phyloP scores from a whole-genome alignment of 768 basidiomycete genomes.

The Leccinum boreale region DNA sequence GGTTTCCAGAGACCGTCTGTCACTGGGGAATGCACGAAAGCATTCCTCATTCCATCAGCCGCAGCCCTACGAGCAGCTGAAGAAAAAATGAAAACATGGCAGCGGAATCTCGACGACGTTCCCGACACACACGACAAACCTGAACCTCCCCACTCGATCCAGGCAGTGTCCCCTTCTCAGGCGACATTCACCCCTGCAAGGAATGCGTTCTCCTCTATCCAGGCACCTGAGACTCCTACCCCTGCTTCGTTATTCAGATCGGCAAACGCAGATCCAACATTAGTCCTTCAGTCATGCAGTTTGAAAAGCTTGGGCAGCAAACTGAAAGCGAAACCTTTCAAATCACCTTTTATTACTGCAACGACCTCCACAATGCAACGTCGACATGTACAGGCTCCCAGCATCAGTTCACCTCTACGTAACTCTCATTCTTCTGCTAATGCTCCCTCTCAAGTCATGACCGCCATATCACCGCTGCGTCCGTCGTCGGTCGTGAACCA shows the following conservation, averaged over 20 bases:
- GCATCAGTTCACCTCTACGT: conserved; percentile 20
- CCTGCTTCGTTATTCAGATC: conserved; percentile 29
- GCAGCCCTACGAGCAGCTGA: conserved; percentile 53
- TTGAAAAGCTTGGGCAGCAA: conserved; percentile 10
- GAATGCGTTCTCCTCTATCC: conserved; percentile 31
- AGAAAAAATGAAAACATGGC: conserved; percentile 50
- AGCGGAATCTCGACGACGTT: conserved; percentile 33
- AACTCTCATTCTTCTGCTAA: background rate
- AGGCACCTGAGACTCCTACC: conserved; percentile 38
- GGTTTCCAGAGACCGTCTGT: conserved; percentile 19
- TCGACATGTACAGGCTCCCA: conserved; percentile 29
- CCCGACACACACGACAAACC: conserved; percentile 22
- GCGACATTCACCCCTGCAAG: conserved; percentile 37
- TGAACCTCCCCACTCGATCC: conserved; percentile 1
- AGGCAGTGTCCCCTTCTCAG: conserved; percentile 18
- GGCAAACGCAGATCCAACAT: conserved; percentile 20
- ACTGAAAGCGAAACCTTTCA: conserved; percentile 39
- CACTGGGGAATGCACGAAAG: conserved; percentile 9
- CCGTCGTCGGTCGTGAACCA: conserved; percentile 25
- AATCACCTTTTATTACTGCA: conserved; percentile 40
- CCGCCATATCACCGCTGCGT: conserved; percentile 35
- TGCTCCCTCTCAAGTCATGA: conserved; percentile 7
- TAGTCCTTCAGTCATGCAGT: conserved; percentile 9
- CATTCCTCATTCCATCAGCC: conserved; percentile 50
- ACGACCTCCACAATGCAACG: conserved; percentile 2